Conservation (phyloP, 148 eudicot species). For the Spergularia bocconei region DNA sequence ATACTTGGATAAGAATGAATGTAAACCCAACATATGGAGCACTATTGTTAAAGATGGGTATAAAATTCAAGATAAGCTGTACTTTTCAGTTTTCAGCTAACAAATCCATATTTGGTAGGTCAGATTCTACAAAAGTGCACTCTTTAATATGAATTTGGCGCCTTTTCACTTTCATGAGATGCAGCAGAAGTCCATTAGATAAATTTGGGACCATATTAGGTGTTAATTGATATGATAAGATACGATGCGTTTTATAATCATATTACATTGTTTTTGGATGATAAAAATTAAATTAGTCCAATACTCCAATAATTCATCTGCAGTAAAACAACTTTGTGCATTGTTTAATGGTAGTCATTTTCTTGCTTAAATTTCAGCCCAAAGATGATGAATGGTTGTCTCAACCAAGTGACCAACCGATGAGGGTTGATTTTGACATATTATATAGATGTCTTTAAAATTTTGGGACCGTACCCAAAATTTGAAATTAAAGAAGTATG, state of each 20-base stretch:
- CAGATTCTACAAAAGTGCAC: conserved; percentile 9
- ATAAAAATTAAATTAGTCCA: neutral
- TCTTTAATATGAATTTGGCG: neutral
- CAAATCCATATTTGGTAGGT: neutral
- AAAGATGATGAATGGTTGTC: neutral
- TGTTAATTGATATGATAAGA: neutral
- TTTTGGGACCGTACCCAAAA: no score
- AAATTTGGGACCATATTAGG: neutral
- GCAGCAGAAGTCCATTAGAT: neutral
- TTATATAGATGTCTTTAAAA: no score
- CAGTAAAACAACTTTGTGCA: neutral
- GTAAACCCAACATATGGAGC: neutral
- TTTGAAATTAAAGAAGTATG: no score
- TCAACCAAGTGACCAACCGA: no score
- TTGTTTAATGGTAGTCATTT: no score
- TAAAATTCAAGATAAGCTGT: neutral
- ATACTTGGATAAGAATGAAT: neutral
- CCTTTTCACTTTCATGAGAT: neutral
- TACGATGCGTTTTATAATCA: neutral
- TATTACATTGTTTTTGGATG: neutral
- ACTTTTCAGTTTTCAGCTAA: neutral
- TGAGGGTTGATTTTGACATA: no score
- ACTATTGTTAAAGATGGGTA: neutral
- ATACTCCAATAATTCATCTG: neutral
- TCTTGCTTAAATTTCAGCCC: no score